Evolutionary conservation across 1,284 basidiomycete species (phyloP).

Genomic region (Ceratobasidium sp.): DNA sequence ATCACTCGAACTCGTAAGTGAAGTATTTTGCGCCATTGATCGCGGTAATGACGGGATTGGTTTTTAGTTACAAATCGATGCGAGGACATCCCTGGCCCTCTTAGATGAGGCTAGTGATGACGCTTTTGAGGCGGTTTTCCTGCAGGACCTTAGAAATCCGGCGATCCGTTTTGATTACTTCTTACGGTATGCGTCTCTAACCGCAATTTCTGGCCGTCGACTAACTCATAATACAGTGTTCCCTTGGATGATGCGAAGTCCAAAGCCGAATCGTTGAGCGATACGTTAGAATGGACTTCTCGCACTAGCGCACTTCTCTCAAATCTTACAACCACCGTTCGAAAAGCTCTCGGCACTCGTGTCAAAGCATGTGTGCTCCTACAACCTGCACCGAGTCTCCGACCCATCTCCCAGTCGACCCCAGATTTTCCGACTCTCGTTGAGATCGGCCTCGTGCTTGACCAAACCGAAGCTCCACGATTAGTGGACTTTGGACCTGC

Average conservation of each 20-base stretch:
- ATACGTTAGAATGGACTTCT: constrained; percentile 67
- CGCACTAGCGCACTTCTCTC: constrained; percentile 62
- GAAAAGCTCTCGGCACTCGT: constrained; percentile 73
- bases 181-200: constrained; percentile 56
- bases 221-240: constrained; percentile 55
- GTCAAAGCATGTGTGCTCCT: constrained; percentile 65
- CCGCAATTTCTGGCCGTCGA: neutral
- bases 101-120: constrained; percentile 60
- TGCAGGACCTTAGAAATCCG: constrained; percentile 69
- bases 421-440: constrained; percentile 50
- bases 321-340: constrained; percentile 60
- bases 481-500: constrained; percentile 90
- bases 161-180: constrained; percentile 70
- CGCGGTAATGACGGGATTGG: neutral
- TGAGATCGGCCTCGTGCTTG: constrained; percentile 76
- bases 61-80: constrained; percentile 75
- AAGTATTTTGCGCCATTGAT: neutral
- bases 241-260: constrained; percentile 63
- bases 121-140: constrained; percentile 77
- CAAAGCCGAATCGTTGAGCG: constrained; percentile 54
- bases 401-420: constrained; percentile 18
- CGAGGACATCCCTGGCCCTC: constrained; percentile 69
- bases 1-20: constrained; percentile 51
- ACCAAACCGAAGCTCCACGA: constrained; percentile 73
- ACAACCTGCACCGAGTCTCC: constrained; percentile 33